Evolutionary conservation across 2,329 filamentous ascomycete genomes (phyloP), one percentile per base, ranked within the genome.

Genomic region (Aspergillus caelatus): DNA sequence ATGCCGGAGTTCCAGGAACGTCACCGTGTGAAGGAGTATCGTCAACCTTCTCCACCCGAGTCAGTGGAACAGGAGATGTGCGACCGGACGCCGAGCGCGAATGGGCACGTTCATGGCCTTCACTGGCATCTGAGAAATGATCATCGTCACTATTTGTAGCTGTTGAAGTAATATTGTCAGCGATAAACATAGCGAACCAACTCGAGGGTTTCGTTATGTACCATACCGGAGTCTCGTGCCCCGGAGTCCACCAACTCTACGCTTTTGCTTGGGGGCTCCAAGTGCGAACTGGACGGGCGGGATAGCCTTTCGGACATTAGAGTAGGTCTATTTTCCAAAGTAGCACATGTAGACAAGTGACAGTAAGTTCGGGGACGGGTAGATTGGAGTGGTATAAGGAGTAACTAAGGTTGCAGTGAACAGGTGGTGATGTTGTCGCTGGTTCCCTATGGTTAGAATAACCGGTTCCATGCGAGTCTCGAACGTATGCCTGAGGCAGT

Each of bases 121-220:
- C 88, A 50, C 83, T 86, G 62, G 88, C 88, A 72, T 89, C 88
- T 54, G 87, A 88, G 75, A 89, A 90, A 76, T 89, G 85, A 65
- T 89, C 88, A 56, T 86, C 81, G 57, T 81, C 84, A 63, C 83
- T 84, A 62, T 84, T 84, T 46, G 83, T 84, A 54, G 75, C 80
- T 74, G 79, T 43, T 26, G 23, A 26, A 48, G 16, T 45, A 19
- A 23, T 8, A 11, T 34, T 16, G 23, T 58, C 21, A 58, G 57
- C 21, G 32, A 58, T 14, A n/a, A 48, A 58, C 9, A 28, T 43
- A 1, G 7, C 9, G 16, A 3, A n/a, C 9, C 16, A n/a, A 52
- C 16, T 21, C 9, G 16, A 34, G 28, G 14, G 26, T 41, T 34
- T 39, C 19, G 9, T 5, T 57, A 16, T 26, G 45, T 55, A 62